Conservation (phyloP, 2,329 filamentous ascomycete species). For the Clonostachys byssicola region DNA sequence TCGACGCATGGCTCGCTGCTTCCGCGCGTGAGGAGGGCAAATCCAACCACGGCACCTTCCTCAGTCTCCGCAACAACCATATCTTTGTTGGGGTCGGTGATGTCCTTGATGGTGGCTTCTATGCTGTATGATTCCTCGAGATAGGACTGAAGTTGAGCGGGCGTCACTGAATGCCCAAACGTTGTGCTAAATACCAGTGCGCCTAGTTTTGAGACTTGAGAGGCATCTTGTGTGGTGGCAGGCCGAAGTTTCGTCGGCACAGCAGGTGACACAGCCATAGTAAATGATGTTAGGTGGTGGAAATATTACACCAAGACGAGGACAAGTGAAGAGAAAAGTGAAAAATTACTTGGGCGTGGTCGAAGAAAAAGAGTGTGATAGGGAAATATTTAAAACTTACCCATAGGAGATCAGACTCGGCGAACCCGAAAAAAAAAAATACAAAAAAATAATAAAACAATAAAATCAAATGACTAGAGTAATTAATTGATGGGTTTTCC, state of each 20-base stretch:
- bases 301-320: no score
- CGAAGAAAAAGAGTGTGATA: no score
- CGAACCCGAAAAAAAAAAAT: no score
- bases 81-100: slow-evolving; percentile 15
- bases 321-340: no score
- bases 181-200: slow-evolving; percentile 26
- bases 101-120: slow-evolving; percentile 17
- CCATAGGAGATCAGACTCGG: no score
- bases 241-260: not conserved
- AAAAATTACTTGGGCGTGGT: no score
- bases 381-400: no score
- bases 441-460: no score
- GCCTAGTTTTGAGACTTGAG: slow-evolving; percentile 24
- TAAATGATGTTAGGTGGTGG: no score
- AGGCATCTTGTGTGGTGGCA: slow-evolving; percentile 12
- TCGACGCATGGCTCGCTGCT: slow-evolving; percentile 30
- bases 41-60: slow-evolving; percentile 24
- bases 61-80: slow-evolving; percentile 13
- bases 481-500: no score
- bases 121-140: slow-evolving; percentile 29
- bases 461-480: no score
- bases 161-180: slow-evolving; percentile 34
- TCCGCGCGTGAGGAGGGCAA: slow-evolving; percentile 29
- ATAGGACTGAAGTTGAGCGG: slow-evolving; percentile 27
- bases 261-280: not conserved